phyloP scores from a whole-genome alignment of 1,139 yeast genomes.

The Hyphopichia burtonii region DNA sequence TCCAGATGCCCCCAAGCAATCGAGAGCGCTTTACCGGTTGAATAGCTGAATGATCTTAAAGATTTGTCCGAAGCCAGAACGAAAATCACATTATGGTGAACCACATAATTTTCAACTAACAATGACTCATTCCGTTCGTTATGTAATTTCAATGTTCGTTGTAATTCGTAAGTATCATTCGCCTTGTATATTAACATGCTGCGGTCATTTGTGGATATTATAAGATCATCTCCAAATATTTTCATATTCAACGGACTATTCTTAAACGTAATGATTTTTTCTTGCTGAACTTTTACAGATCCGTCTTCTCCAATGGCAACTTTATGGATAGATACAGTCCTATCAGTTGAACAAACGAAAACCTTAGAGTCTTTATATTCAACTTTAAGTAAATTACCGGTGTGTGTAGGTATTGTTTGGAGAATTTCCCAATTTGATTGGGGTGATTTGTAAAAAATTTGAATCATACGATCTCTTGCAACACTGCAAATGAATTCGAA shows the following conservation, averaged over 20 bases:
- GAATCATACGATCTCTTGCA: slow-evolving; percentile 64
- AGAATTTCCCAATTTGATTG: slow-evolving; percentile 44
- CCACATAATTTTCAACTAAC: slow-evolving; percentile 40
- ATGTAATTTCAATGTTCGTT: slow-evolving; percentile 39
- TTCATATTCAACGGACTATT: slow-evolving; percentile 45
- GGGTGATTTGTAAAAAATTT: slow-evolving; percentile 33
- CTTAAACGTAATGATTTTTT: slow-evolving; percentile 50
- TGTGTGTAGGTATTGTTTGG: slow-evolving; percentile 59
- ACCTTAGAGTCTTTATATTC: slow-evolving; percentile 29
- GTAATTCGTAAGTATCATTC: slow-evolving; percentile 29
- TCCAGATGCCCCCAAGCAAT: slow-evolving; percentile 71
- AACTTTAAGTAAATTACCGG: slow-evolving; percentile 50
- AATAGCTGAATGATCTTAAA: slow-evolving; percentile 47
- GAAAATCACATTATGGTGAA: slow-evolving; percentile 27
- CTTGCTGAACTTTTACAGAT: slow-evolving; percentile 24
- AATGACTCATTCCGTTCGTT: slow-evolving; percentile 39
- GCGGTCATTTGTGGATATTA: slow-evolving; percentile 57
- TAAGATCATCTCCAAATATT: slow-evolving; percentile 30
- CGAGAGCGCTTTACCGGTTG: slow-evolving; percentile 45
- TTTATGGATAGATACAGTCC: slow-evolving; percentile 55
- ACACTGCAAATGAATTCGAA: slow-evolving; percentile 39
- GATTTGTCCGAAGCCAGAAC: slow-evolving; percentile 60
- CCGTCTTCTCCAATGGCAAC: slow-evolving; percentile 21
- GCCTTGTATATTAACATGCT: slow-evolving; percentile 40
- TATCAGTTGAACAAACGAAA: slow-evolving; percentile 57